Evolutionary conservation across 2,329 filamentous ascomycete genomes (phyloP), one percentile per base, ranked within the genome.

Genomic region (Epichloe glyceriae): DNA sequence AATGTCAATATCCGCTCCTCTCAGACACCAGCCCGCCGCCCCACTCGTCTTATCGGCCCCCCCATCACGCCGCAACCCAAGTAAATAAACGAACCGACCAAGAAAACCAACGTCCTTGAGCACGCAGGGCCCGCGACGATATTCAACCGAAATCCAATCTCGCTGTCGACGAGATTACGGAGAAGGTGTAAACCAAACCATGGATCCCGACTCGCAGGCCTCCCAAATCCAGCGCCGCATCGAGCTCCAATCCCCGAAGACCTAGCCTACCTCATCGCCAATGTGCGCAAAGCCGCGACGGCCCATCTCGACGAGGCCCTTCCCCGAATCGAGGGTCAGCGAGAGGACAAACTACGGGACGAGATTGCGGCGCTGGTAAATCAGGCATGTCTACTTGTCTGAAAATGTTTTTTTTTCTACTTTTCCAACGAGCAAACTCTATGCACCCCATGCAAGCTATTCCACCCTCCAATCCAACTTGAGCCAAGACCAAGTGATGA

Each of bases 191-290:
- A 42, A 42, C 0, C 14, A 26, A 15, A 43, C 45, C 54, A 70
- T 70, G 67, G 63, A 65, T 55, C 59, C 63, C 35, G 64, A 66
- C 49, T 65, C 62, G 11, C 55, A 62, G 51, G 58, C 64, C 52
- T 60, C 65, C 8, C 63, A 70, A 38, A 66, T 67, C 57, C 80
- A 88, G 67, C 82, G 86, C 64, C 85, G 82, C 69, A 85, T 91
- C 64, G 86, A 90, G 69, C 79, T 91, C 48, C 86, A 90, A 69
- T 76, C 78, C n/a, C 81, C 41, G 80, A 84, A 46, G 86, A 91
- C 67, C 74, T 90, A 35, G 69, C 75, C 51, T 86, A 83, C 67
- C 76, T 91, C 30, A 75, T 86, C 58, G 69, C 75, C 56, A 86
- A 86, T 61, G 79, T 87, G 55, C 80, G 82, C 61, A 75, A 75